Conservation (phyloP, 2,329 filamentous ascomycete species). For the Colletotrichum spinosum region DNA sequence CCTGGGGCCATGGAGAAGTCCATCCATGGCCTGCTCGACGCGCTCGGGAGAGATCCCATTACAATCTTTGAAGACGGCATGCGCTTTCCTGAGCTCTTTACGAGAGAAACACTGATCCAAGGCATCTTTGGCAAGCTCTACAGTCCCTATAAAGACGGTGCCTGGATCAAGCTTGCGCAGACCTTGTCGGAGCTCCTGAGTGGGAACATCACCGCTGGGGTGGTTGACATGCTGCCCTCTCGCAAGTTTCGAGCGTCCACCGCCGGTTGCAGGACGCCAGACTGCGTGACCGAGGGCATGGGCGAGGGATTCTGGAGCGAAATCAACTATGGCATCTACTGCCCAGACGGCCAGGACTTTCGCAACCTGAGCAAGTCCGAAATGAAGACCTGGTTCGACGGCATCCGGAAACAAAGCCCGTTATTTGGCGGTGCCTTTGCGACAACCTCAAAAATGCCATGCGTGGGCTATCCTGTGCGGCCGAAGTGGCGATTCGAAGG, state of each 20-base stretch:
- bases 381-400: slow-evolving; percentile 45
- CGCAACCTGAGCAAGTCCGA: slow-evolving; percentile 39
- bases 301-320: slow-evolving; percentile 13
- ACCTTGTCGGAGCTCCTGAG: neutral
- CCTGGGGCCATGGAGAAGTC: neutral
- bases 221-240: slow-evolving; percentile 8
- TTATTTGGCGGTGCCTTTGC: slow-evolving; percentile 10
- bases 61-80: neutral
- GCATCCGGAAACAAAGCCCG: slow-evolving; percentile 38
- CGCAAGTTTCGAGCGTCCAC: neutral
- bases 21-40: neutral
- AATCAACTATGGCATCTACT: slow-evolving; percentile 43
- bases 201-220: neutral
- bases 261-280: slow-evolving; percentile 1
- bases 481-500: slow-evolving; percentile 54
- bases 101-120: neutral
- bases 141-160: neutral
- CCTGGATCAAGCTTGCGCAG: slow-evolving; percentile 5
- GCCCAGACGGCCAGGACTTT: slow-evolving; percentile 48
- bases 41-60: neutral
- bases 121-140: slow-evolving; percentile 6
- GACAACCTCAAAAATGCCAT: slow-evolving; percentile 43
- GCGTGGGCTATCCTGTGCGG: slow-evolving; percentile 51
- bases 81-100: slow-evolving; percentile 9
- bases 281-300: slow-evolving; percentile 13